These are phyloP conservation scores for Penicillium angulare DNA, from an alignment of 495 filamentous ascomycete species.

Conservation along the genomic window DNA sequence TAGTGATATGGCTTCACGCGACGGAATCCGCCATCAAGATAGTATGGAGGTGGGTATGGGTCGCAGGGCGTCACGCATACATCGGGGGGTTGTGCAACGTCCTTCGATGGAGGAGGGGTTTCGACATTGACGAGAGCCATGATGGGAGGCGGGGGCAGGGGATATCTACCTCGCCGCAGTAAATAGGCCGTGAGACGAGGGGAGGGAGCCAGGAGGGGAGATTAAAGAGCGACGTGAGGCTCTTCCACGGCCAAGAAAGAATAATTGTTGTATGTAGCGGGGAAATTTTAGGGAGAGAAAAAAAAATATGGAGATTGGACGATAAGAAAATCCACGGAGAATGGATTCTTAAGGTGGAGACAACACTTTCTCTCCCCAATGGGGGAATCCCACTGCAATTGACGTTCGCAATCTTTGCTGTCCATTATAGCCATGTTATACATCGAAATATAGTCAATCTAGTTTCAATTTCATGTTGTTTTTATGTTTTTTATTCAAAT, in stretches of 20 bases:
- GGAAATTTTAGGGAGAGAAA: conserved; percentile 17
- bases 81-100: conserved; percentile 45
- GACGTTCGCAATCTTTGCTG: no score
- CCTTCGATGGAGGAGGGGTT: conserved; percentile 28
- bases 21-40: conserved; percentile 74
- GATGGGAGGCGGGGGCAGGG: conserved; percentile 36
- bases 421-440: no score
- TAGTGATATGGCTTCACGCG: conserved; percentile 86
- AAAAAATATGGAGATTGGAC: conserved; percentile 2
- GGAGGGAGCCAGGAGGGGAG: conserved; percentile 56
- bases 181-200: conserved; percentile 58
- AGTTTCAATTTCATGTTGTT: no score
- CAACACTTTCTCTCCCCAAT: neutral
- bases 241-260: neutral
- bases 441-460: no score
- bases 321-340: conserved; percentile 1
- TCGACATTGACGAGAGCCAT: conserved; percentile 59
- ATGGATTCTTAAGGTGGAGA: neutral
- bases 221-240: neutral
- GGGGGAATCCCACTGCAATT: no score
- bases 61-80: conserved; percentile 62
- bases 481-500: neutral
- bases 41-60: conserved; percentile 68
- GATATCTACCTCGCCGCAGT: conserved; percentile 50
- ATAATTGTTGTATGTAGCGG: neutral